These are phyloP conservation scores for Entamoeba dispar DNA, from an alignment of 208 protist genomes.

Conservation along the genomic window DNA sequence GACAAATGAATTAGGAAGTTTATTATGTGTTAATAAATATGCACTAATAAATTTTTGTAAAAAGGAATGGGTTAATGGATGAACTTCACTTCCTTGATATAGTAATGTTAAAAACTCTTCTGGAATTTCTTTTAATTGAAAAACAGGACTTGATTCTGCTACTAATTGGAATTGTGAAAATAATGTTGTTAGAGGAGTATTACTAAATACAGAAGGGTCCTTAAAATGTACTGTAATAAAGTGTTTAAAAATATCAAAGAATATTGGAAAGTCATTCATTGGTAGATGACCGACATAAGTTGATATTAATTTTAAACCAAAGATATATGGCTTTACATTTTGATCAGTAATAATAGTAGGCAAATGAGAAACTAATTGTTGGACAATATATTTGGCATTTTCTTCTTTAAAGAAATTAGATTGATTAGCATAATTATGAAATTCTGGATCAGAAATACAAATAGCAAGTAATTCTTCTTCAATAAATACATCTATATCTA, in stretches of 20 bases:
- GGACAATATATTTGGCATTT: background rate
- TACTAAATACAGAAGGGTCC: background rate
- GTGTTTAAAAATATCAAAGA: background rate
- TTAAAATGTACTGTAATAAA: background rate
- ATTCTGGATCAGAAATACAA: background rate
- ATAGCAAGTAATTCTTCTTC: background rate
- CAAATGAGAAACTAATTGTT: background rate
- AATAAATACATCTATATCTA: background rate
- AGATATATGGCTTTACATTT: background rate
- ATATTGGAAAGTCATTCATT: background rate
- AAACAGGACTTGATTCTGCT: background rate
- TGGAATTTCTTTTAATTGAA: background rate
- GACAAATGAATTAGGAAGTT: background rate
- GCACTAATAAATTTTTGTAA: background rate
- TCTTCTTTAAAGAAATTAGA: background rate
- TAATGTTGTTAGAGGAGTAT: background rate
- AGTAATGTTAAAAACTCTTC: background rate
- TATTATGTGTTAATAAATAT: background rate
- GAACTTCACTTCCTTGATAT: background rate
- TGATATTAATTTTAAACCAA: background rate
- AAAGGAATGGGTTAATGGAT: background rate
- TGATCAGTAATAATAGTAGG: background rate
- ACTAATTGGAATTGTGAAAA: background rate
- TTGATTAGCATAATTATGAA: background rate
- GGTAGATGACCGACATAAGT: background rate